Percentiles rank a stretch among this genome's conserved stretches.
These are phyloP conservation scores for Malbranchea cinnamomea DNA, from an alignment of 2,329 filamentous ascomycete species.

Conservation along the genomic window DNA sequence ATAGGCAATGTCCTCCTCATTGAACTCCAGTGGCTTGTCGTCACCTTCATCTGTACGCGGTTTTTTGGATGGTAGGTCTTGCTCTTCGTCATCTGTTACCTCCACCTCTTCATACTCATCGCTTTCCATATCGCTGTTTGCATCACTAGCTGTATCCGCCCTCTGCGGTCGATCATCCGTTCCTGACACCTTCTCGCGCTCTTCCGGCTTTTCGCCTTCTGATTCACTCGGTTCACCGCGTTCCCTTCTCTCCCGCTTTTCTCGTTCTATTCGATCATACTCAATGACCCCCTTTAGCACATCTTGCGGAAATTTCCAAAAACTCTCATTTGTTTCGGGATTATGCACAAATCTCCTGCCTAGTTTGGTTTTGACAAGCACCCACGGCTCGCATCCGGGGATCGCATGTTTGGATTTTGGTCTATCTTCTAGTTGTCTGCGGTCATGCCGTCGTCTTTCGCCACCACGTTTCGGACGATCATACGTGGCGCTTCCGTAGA, in stretches of 20 bases:
- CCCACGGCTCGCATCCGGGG: constrained; percentile 71
- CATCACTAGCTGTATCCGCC: constrained; percentile 10
- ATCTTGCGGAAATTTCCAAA: constrained; percentile 87
- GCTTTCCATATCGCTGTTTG: constrained; percentile 34
- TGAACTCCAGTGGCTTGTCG: constrained; percentile 56
- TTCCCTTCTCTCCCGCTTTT: constrained; percentile 45
- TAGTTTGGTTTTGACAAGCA: constrained; percentile 84
- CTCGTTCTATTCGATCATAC: constrained; percentile 58
- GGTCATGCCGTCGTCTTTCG: constrained; percentile 41
- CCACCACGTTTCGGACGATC: too few relatives aligned
- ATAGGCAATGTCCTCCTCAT: constrained; percentile 85
- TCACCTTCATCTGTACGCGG: constrained; percentile 36
- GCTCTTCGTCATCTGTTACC: constrained; percentile 46
- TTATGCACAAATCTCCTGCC: constrained; percentile 86
- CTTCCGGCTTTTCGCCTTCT: constrained; percentile 6
- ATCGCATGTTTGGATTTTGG: constrained; percentile 68
- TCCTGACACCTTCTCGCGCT: constrained; percentile 4
- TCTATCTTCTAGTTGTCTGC: constrained; percentile 58
- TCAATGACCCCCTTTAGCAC: constrained; percentile 59
- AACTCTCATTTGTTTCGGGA: constrained; percentile 67
- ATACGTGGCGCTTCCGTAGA: constrained; percentile 31
- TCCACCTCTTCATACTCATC: constrained; percentile 68
- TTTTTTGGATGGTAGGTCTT: constrained; percentile 35
- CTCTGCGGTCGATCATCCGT: constrained; percentile 2
- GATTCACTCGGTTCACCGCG: constrained; percentile 15